phyloP scores from a whole-genome alignment of 192 early-diverging fungal genomes.

The Coemansia sp. region DNA sequence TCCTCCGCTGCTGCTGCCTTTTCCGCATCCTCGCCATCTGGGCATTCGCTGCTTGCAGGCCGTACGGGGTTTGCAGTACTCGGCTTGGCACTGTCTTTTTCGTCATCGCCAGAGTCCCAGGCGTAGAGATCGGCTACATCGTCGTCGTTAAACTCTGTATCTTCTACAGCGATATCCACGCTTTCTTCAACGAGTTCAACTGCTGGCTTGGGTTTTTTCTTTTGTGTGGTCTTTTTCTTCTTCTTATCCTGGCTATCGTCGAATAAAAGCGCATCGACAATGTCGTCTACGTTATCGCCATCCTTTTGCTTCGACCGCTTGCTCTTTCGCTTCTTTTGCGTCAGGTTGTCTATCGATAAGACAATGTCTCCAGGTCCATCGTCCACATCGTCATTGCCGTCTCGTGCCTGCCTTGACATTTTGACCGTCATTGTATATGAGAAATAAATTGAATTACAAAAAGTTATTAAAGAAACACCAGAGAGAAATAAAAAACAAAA shows the following conservation, averaged over 20 bases:
- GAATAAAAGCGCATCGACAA: constrained; percentile 42
- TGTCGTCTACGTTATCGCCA: constrained; percentile 25
- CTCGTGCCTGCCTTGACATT: neutral
- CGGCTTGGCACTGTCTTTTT: neutral
- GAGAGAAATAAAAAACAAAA: no score
- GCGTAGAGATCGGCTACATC: constrained; percentile 44
- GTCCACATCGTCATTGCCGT: constrained; percentile 3
- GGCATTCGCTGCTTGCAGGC: neutral
- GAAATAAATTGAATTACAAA: neutral
- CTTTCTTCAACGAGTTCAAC: neutral
- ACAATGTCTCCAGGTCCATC: constrained; percentile 20
- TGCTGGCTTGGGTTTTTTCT: neutral
- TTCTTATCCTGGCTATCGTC: neutral
- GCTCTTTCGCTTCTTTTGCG: constrained; percentile 3
- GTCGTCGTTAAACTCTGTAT: constrained; percentile 14
- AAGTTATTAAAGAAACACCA: neutral
- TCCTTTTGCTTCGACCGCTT: neutral
- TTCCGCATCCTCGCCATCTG: neutral
- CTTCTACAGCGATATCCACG: neutral
- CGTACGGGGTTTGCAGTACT: neutral
- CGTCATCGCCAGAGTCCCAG: constrained; percentile 24
- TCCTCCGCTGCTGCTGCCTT: constrained; percentile 13
- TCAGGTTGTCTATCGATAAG: constrained; percentile 15
- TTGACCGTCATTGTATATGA: neutral
- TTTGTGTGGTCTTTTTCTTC: constrained; percentile 4